Conservation (phyloP, 2,329 filamentous ascomycete genomes). For the Fusarium sp. region DNA sequence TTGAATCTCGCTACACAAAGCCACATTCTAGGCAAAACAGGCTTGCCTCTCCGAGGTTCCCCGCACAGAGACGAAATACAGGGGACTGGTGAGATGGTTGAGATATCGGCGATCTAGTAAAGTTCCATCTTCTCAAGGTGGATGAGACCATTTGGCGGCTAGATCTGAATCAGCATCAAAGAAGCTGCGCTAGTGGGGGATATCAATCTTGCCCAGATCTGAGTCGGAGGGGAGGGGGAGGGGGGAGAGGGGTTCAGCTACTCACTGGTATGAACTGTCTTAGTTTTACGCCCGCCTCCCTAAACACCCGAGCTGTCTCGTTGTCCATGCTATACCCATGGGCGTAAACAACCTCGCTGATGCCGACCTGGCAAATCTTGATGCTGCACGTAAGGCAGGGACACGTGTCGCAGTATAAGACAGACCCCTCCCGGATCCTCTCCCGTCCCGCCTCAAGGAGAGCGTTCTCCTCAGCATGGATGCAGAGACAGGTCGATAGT, state of each 20-base stretch:
- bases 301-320: constrained; percentile 85
- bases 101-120: constrained; percentile 47
- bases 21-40: constrained; percentile 34
- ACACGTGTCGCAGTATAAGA: constrained; percentile 96
- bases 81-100: constrained; percentile 20
- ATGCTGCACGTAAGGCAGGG: constrained; percentile 98
- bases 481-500: constrained; percentile 90
- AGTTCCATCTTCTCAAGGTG: constrained; percentile 71
- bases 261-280: constrained; percentile 90
- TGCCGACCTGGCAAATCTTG: constrained; percentile 98
- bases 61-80: constrained; percentile 31
- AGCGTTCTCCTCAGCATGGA: constrained; percentile 99
- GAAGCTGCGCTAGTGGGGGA: constrained; percentile 4
- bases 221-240: no score
- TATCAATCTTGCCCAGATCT: constrained; percentile 24
- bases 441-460: constrained; percentile 94
- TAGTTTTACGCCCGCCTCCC: constrained; percentile 85
- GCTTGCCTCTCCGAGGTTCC: constrained; percentile 21
- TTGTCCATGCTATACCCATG: constrained; percentile 96
- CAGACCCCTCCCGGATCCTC: constrained; percentile 84
- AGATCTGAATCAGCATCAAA: constrained; percentile 42
- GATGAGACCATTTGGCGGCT: constrained; percentile 77
- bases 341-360: constrained; percentile 94
- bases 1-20: constrained; percentile 29
- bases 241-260: constrained; percentile 44